These are phyloP conservation scores for Trichomonas gallinae DNA, from an alignment of 208 protist genomes.

Conservation along the genomic window DNA sequence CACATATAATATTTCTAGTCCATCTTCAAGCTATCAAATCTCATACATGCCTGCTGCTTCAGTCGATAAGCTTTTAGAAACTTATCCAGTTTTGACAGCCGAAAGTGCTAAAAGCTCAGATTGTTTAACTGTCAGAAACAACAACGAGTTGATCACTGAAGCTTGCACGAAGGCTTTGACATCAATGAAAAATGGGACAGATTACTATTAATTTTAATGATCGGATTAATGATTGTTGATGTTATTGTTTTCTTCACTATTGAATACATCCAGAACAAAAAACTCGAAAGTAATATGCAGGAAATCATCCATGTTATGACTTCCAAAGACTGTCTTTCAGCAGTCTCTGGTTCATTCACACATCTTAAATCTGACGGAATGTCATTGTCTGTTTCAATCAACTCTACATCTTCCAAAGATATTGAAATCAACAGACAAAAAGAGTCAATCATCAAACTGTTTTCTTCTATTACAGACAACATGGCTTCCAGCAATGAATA, in stretches of 20 bases:
- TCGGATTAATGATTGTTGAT: neutral
- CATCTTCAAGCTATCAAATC: too few relatives aligned
- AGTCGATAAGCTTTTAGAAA: too few relatives aligned
- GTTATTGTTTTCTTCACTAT: neutral
- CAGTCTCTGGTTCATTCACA: neutral
- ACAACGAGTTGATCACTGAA: too few relatives aligned
- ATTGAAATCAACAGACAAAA: neutral
- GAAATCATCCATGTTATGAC: neutral
- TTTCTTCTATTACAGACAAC: neutral
- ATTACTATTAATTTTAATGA: neutral
- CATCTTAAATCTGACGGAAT: neutral
- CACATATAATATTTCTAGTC: too few relatives aligned
- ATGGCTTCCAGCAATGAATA: neutral
- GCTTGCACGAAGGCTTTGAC: too few relatives aligned
- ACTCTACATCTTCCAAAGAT: neutral
- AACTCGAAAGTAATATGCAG: neutral
- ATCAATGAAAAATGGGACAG: too few relatives aligned
- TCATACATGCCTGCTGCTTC: too few relatives aligned
- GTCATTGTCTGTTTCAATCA: too few relatives aligned
- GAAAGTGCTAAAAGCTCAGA: too few relatives aligned
- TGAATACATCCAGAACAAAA: neutral
- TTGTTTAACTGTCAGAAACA: too few relatives aligned
- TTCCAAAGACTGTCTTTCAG: neutral
- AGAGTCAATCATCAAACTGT: neutral
- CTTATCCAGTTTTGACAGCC: too few relatives aligned